Conservation (phyloP, 1,284 basidiomycete species). For the Irpex rosettiformis region DNA sequence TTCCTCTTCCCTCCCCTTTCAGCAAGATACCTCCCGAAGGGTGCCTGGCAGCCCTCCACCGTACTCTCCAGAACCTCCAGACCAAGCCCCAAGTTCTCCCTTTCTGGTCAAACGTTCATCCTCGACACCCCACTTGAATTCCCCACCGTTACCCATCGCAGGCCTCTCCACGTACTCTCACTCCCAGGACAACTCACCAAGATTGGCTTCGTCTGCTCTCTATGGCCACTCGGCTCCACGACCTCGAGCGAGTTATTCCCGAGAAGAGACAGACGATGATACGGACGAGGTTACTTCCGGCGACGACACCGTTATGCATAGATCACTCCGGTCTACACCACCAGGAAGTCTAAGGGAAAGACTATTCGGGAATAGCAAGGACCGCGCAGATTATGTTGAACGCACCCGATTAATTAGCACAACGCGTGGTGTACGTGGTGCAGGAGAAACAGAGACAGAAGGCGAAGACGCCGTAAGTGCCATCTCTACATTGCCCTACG, state of each 20-base stretch:
- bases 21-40: background rate
- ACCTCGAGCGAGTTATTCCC: slow-evolving; percentile 8
- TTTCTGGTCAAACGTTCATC: slow-evolving; percentile 14
- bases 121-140: slow-evolving; percentile 17
- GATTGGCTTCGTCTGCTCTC: slow-evolving; percentile 11
- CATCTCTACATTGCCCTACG: background rate
- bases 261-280: slow-evolving; percentile 18
- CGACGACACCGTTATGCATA: slow-evolving; percentile 29
- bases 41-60: slow-evolving; percentile 18
- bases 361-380: slow-evolving; percentile 34
- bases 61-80: slow-evolving; percentile 17
- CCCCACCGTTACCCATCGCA: slow-evolving; percentile 8
- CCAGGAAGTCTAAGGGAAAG: slow-evolving; percentile 28
- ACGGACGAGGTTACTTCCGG: slow-evolving; percentile 18
- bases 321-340: slow-evolving; percentile 10
- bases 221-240: background rate
- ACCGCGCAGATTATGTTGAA: slow-evolving; percentile 16
- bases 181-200: slow-evolving; percentile 6
- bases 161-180: slow-evolving; percentile 4
- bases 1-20: background rate
- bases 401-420: slow-evolving; percentile 48
- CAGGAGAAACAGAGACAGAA: slow-evolving; percentile 77
- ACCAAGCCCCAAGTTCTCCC: slow-evolving; percentile 7
- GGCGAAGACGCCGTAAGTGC: slow-evolving; percentile 66
- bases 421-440: slow-evolving; percentile 52